These are phyloP conservation scores for Sporothrix mexicana DNA, from an alignment of 2,329 filamentous ascomycete species.

Conservation along the genomic window DNA sequence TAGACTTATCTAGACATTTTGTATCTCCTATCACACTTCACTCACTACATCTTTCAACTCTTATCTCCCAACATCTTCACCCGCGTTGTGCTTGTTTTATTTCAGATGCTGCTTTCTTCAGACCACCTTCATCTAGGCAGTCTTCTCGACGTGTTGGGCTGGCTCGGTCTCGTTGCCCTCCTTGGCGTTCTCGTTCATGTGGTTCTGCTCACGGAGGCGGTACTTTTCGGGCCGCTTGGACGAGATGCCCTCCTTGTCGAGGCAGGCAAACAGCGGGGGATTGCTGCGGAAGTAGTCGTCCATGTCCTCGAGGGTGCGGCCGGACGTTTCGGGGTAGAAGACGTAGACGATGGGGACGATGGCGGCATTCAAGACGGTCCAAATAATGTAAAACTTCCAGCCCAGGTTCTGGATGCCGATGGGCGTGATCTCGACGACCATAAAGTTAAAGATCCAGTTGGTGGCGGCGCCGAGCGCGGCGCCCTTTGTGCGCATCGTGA, in stretches of 20 bases:
- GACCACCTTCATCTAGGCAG: slow-evolving; percentile 10
- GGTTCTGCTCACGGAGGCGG: slow-evolving; percentile 20
- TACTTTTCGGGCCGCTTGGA: slow-evolving; percentile 26
- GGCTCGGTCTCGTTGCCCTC: neutral
- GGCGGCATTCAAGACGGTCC: slow-evolving; percentile 57
- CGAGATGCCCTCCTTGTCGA: slow-evolving; percentile 16
- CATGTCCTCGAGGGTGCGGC: slow-evolving; percentile 69
- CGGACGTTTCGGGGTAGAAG: slow-evolving; percentile 60
- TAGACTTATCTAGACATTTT: neutral
- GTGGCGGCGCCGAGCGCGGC: slow-evolving; percentile 61
- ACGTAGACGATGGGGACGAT: slow-evolving; percentile 61
- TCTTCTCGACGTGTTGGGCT: slow-evolving; percentile 12
- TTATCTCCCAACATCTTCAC: no score
- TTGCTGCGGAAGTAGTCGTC: slow-evolving; percentile 62
- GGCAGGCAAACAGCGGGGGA: slow-evolving; percentile 6
- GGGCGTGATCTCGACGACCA: slow-evolving; percentile 68
- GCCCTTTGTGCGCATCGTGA: slow-evolving; percentile 60
- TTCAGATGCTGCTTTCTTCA: no score
- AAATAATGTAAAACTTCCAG: slow-evolving; percentile 62
- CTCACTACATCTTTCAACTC: no score
- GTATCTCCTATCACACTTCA: neutral
- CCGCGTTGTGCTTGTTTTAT: no score
- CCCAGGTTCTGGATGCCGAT: slow-evolving; percentile 59
- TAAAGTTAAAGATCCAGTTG: slow-evolving; percentile 50
- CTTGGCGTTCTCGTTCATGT: slow-evolving; percentile 21